Base-by-base conservation (phyloP, 169 alveolate species). In the Eimeria brunetti region DNA sequence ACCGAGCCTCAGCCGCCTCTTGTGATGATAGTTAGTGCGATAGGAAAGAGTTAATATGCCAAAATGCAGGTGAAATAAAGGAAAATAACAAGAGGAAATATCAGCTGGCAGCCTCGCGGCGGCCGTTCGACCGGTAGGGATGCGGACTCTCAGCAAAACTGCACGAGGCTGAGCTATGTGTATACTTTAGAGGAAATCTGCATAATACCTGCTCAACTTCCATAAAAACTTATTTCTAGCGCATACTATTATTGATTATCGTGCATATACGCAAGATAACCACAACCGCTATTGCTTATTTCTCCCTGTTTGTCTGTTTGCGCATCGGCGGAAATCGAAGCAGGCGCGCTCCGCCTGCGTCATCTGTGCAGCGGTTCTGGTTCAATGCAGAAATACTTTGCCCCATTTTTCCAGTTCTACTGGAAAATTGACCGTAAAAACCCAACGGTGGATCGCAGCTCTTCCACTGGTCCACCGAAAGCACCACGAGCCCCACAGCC, bases 401-500 rank as follows among this genome's bases (percentile, higher is more conserved):
- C 9, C 14, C 11, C 49, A n/a, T 64, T 78, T 11, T n/a, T 20
- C 44, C 41, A 46, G 18, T 41, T 44, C 62, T 8, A 51, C 88
- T 44, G 30, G 22, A 51, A 46, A 46, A 6, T 1, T 46, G 88
- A 11, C 33, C 53, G 14, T 51, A 36, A 36, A 16, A 16, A 1
- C 16, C 51, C 33, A 33, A 16, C 81, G 53, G 5, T 1, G 86
- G 44, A 24, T 76, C 38, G 27, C 22, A 44, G 44, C 64, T 27
- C 64, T 49, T 27, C 86, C 62, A 41, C 41, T 76, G 86, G 86
- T 46, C 86, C 38, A 76, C 86, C 86, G 11, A 49, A 16, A 6
- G 36, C 86, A 9, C 6, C 38, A 27, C 62, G 64, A 76, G 86
- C 86, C 86, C 86, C 86, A 76, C 86, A 76, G 30, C 51, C 49